Evolutionary conservation across 2,329 filamentous ascomycete species (phyloP), one percentile per base, ranked within the genome.

Genomic region (Chaetomiaceae sp.): DNA sequence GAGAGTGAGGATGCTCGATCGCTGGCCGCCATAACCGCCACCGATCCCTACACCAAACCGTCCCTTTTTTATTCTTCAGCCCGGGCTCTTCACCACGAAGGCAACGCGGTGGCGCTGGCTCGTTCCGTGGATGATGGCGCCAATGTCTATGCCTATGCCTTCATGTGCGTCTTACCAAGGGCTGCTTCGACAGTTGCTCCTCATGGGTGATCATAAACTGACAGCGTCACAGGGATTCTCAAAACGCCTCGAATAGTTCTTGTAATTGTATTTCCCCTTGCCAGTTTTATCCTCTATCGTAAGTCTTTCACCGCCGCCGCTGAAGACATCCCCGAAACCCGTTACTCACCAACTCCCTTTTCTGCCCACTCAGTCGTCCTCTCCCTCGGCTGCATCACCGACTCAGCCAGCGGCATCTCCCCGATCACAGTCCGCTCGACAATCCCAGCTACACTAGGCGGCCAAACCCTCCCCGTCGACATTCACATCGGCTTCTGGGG

Each of bases 171-270:
- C 14, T n/a, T n/a, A n/a, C n/a, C n/a, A n/a, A n/a, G n/a, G n/a
- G n/a, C n/a, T n/a, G n/a, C n/a, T n/a, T n/a, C n/a, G n/a, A n/a
- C n/a, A n/a, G n/a, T n/a, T n/a, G n/a, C n/a, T n/a, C n/a, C n/a
- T n/a, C n/a, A n/a, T n/a, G n/a, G n/a, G n/a, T n/a, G n/a, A n/a
- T n/a, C n/a, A n/a, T n/a, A n/a, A n/a, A n/a, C n/a, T n/a, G n/a
- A n/a, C n/a, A n/a, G n/a, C 34, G 3, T n/a, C 14, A 10, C 20
- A 60, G 58, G 54, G 54, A 55, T 58, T 37, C 50, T 56, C 44
- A 53, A 58, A 37, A 41, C 58, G 45, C 58, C 58, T 14, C 50
- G 58, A 35, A 49, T 60, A 12, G 43, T 60, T 37, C 53, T 60
- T 5, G 47, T 57, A 7, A 17, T 58, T 27, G 34, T 54, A 14